Percentiles rank a stretch among this genome's conserved stretches.
Conservation (phyloP, 441 rosid genomes). For the Geranium incanum region DNA sequence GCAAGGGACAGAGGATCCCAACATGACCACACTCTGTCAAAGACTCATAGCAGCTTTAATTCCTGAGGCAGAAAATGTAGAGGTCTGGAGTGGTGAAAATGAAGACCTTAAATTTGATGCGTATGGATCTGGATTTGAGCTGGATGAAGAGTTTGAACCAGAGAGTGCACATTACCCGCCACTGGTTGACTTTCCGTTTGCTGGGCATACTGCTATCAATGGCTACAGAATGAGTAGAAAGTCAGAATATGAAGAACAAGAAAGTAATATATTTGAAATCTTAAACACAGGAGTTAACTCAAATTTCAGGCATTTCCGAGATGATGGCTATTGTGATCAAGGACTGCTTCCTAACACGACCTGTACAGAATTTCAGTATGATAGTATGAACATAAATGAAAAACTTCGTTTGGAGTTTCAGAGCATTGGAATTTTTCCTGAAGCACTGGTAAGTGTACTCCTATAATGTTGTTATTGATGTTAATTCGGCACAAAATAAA, state of each 20-base stretch:
- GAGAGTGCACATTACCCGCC: constrained; percentile 39
- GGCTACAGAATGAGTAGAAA: constrained; percentile 47
- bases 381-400: constrained; percentile 53
- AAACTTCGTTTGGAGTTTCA: constrained; percentile 71
- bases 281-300: constrained; percentile 35
- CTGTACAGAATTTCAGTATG: constrained; percentile 53
- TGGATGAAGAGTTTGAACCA: constrained; percentile 53
- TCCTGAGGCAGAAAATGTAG: constrained; percentile 55
- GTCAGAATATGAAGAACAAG: constrained; percentile 39
- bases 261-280: constrained; percentile 35
- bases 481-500: no score
- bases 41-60: constrained; percentile 82
- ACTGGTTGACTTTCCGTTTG: constrained; percentile 31
- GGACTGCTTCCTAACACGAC: constrained; percentile 27
- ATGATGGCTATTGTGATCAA: constrained; percentile 29
- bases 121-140: constrained; percentile 46
- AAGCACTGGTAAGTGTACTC: constrained; percentile 49
- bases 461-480: background rate
- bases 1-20: constrained; percentile 33
- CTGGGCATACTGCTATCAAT: constrained; percentile 35
- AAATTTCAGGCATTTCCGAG: constrained; percentile 31
- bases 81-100: constrained; percentile 28
- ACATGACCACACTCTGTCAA: constrained; percentile 54
- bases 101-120: constrained; percentile 45
- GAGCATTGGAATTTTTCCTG: constrained; percentile 73